These are phyloP conservation scores for Dovyalis caffra DNA, from an alignment of 345 rosid genomes.

Conservation along the genomic window DNA sequence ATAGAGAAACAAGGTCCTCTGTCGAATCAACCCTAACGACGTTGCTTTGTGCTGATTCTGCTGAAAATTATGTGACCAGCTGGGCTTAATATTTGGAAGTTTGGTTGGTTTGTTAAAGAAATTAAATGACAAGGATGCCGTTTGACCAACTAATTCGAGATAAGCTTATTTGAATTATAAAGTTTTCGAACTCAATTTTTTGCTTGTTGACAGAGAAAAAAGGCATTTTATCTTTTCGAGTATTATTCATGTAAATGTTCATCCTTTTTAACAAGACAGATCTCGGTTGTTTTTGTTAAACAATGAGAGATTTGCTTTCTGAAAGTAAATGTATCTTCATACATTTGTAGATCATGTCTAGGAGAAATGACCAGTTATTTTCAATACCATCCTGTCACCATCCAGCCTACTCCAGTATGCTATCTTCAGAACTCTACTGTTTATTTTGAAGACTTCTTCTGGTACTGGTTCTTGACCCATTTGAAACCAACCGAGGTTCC, in stretches of 20 bases:
- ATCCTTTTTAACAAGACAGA: background rate
- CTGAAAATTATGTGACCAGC: background rate
- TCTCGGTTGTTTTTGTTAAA: background rate
- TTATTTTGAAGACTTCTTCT: conserved; percentile 18
- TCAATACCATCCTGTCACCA: background rate
- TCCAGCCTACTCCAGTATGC: background rate
- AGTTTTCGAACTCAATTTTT: background rate
- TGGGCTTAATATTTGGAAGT: background rate
- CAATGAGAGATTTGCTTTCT: background rate
- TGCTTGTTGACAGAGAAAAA: background rate
- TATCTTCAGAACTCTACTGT: background rate
- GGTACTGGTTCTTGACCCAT: conserved; percentile 23
- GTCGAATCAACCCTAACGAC: background rate
- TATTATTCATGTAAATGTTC: background rate
- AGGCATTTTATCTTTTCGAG: background rate
- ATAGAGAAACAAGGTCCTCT: background rate
- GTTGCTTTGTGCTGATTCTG: background rate
- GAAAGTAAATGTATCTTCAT: background rate
- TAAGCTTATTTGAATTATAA: background rate
- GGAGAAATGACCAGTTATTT: background rate
- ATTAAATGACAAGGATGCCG: background rate
- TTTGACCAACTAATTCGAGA: background rate
- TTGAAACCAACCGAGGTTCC: conserved; percentile 25
- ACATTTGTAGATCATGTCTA: background rate
- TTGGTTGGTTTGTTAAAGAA: background rate